Percentiles rank a stretch among this genome's conserved stretches.
Evolutionary conservation across 495 filamentous ascomycete species (phyloP).

Genomic region (Paragyromitra xinjiangensis): DNA sequence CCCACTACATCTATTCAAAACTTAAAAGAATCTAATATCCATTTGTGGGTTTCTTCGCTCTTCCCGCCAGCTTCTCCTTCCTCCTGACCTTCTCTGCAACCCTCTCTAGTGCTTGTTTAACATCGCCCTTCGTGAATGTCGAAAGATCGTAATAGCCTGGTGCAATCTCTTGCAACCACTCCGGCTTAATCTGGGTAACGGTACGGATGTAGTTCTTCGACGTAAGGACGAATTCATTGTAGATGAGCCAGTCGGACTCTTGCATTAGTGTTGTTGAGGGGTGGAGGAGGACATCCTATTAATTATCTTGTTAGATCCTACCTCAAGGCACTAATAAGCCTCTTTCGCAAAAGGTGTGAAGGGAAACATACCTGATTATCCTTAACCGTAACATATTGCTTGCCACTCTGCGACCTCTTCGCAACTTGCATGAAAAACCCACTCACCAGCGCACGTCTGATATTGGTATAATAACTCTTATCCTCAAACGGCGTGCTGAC

Average conservation of each 20-base stretch:
- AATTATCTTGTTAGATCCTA: constrained; percentile 12
- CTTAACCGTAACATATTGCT: constrained; percentile 92
- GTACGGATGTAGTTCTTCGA: constrained; percentile 89
- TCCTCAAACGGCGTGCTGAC: constrained; percentile 88
- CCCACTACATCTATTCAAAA: constrained; percentile 15
- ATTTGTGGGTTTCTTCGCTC: constrained; percentile 9
- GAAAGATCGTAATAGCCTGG: constrained; percentile 90
- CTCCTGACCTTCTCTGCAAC: constrained; percentile 78
- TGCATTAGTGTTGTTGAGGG: constrained; percentile 84
- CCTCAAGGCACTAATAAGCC: background rate
- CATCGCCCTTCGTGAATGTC: constrained; percentile 83
- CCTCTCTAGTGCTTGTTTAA: constrained; percentile 77
- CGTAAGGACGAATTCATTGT: constrained; percentile 98
- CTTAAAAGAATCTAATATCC: constrained; percentile 30
- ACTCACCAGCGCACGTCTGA: constrained; percentile 88
- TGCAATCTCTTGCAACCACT: constrained; percentile 95
- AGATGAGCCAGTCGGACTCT: constrained; percentile 95
- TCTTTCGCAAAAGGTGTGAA: background rate
- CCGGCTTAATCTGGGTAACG: constrained; percentile 71
- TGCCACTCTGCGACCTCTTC: constrained; percentile 78
- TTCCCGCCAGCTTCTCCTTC: constrained; percentile 62
- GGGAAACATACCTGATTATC: constrained; percentile 69
- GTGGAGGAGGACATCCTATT: constrained; percentile 84
- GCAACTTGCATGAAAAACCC: constrained; percentile 99
- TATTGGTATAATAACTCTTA: constrained; percentile 98